Conservation (phyloP, 768 basidiomycete species). For the Hypholoma sublateritium region DNA sequence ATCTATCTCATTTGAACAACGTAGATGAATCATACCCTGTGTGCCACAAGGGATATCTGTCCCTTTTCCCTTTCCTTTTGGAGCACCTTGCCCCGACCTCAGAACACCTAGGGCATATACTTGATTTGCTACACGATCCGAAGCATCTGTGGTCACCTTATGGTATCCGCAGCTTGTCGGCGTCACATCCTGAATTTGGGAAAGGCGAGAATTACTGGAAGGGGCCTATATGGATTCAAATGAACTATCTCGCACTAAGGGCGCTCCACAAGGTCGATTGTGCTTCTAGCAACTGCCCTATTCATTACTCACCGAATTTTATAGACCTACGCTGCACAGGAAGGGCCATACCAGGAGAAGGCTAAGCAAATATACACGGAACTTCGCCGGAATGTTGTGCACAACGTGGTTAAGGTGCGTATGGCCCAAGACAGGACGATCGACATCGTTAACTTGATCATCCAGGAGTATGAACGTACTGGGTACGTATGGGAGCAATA, state of each 20-base stretch:
- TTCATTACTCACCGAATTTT: background rate
- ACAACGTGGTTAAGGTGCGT: slow-evolving; percentile 69
- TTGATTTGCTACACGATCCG: slow-evolving; percentile 79
- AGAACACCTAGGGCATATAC: slow-evolving; percentile 75
- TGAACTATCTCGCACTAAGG: slow-evolving; percentile 89
- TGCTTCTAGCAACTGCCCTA: background rate
- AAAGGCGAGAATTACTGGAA: slow-evolving; percentile 97
- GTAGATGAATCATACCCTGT: slow-evolving; percentile 90
- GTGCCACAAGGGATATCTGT: slow-evolving; percentile 91
- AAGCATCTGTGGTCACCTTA: slow-evolving; percentile 89
- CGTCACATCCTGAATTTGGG: slow-evolving; percentile 88
- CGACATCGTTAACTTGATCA: background rate
- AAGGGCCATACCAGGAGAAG: slow-evolving; percentile 78
- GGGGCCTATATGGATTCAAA: slow-evolving; percentile 95
- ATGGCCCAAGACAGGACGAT: background rate
- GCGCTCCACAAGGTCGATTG: slow-evolving; percentile 70
- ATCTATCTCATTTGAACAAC: background rate
- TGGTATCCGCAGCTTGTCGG: slow-evolving; percentile 86
- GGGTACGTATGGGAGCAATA: slow-evolving; percentile 99
- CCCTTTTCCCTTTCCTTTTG: slow-evolving; percentile 90
- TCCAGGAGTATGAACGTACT: slow-evolving; percentile 86
- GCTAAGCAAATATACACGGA: slow-evolving; percentile 80
- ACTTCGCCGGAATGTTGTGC: slow-evolving; percentile 77
- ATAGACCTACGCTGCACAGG: slow-evolving; percentile 73
- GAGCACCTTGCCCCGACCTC: slow-evolving; percentile 77